Evolutionary conservation across 768 basidiomycete species (phyloP).

Genomic region (Hydnomerulius pinastri): DNA sequence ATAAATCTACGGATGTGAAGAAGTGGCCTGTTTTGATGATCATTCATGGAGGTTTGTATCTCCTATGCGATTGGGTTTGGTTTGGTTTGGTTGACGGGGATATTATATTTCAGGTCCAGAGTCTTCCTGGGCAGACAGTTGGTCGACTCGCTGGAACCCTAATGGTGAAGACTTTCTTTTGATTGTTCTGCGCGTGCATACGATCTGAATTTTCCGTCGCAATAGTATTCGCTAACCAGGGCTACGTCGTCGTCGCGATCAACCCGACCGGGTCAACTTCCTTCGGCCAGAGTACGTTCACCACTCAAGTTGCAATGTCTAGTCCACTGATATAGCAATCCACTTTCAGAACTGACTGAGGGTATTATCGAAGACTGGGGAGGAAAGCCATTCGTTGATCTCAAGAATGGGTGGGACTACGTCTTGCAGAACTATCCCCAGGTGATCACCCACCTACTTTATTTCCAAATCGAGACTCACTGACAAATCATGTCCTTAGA

Average conservation of each 20-base stretch:
- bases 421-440: conserved; percentile 68
- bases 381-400: conserved; percentile 80
- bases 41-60: conserved; percentile 69
- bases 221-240: conserved; percentile 79
- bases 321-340: not conserved
- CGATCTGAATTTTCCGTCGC: conserved; percentile 1
- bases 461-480: not conserved
- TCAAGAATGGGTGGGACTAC: conserved; percentile 74
- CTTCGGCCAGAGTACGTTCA: conserved; percentile 74
- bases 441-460: conserved; percentile 37
- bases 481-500: conserved; percentile 39
- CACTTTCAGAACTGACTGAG: conserved; percentile 67
- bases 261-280: conserved; percentile 96
- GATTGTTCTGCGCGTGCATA: not conserved
- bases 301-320: not conserved
- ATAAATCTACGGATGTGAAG: conserved; percentile 60
- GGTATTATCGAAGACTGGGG: conserved; percentile 83
- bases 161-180: conserved; percentile 48
- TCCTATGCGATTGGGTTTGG: not conserved
- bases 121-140: conserved; percentile 86
- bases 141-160: conserved; percentile 93
- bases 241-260: conserved; percentile 85
- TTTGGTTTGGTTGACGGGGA: not conserved
- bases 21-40: conserved; percentile 80
- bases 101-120: conserved; percentile 56